These are phyloP conservation scores for Candida tallmaniae DNA, from an alignment of 805 yeast genomes.

Conservation along the genomic window DNA sequence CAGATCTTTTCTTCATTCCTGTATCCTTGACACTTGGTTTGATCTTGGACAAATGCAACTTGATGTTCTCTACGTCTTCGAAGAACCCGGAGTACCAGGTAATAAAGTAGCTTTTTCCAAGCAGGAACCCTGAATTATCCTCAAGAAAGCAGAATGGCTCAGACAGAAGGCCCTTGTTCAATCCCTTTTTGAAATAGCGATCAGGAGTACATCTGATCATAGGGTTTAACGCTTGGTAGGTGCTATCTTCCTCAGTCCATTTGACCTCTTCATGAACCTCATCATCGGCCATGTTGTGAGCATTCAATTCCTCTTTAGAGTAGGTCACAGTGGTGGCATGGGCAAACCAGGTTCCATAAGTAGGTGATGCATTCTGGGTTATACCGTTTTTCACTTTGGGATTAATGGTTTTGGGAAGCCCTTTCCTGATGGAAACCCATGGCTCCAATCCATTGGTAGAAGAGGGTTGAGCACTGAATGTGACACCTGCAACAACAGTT, in stretches of 20 bases:
- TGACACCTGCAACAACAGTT: constrained; percentile 58
- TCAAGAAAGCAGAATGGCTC: constrained; percentile 87
- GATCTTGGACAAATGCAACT: constrained; percentile 62
- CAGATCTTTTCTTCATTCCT: constrained; percentile 50
- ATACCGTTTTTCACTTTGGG: constrained; percentile 75
- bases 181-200: constrained; percentile 59
- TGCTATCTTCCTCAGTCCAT: constrained; percentile 63
- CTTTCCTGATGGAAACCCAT: constrained; percentile 78
- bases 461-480: constrained; percentile 67
- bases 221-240: constrained; percentile 70
- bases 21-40: constrained; percentile 51
- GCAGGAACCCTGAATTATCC: constrained; percentile 52
- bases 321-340: constrained; percentile 57
- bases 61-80: constrained; percentile 54
- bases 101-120: constrained; percentile 64
- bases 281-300: constrained; percentile 66
- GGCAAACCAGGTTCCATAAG: constrained; percentile 72
- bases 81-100: constrained; percentile 79
- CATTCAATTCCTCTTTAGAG: constrained; percentile 60
- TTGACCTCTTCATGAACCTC: constrained; percentile 54
- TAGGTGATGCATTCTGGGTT: constrained; percentile 63
- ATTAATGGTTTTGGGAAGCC: constrained; percentile 71
- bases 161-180: constrained; percentile 48
- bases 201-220: constrained; percentile 83
- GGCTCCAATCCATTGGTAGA: constrained; percentile 69